Conservation (phyloP, 2,329 filamentous ascomycete species). For the Nemania abortiva region DNA sequence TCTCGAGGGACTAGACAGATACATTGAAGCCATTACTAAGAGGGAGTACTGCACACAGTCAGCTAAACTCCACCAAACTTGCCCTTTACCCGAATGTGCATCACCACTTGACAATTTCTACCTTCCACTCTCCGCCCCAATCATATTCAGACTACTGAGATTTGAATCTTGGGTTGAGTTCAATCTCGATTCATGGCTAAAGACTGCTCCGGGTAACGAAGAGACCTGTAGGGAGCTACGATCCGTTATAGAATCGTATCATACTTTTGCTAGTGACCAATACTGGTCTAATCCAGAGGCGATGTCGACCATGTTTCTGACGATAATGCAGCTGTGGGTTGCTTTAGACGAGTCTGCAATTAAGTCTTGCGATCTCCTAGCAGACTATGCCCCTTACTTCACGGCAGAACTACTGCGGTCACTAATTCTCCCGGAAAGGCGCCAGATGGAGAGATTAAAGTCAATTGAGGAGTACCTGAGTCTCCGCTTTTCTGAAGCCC, state of each 20-base stretch:
- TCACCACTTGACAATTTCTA: not conserved
- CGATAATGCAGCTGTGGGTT: slow-evolving; percentile 69
- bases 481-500: slow-evolving; percentile 46
- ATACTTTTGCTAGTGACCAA: not conserved
- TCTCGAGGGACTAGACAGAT: not conserved
- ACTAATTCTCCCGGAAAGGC: slow-evolving; percentile 58
- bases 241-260: slow-evolving; percentile 10
- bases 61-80: not conserved
- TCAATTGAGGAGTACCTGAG: slow-evolving; percentile 62
- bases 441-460: slow-evolving; percentile 60
- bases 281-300: slow-evolving; percentile 54
- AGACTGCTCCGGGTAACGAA: not conserved
- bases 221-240: not conserved
- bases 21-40: not conserved
- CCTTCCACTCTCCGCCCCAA: not conserved
- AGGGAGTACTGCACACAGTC: not conserved
- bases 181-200: not conserved
- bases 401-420: slow-evolving; percentile 55
- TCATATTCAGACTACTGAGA: not conserved
- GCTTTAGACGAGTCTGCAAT: slow-evolving; percentile 63
- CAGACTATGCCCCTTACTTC: slow-evolving; percentile 62
- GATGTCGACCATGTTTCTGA: slow-evolving; percentile 67
- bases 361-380: slow-evolving; percentile 55
- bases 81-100: not conserved
- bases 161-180: slow-evolving; percentile 31